These are phyloP conservation scores for Fulvia fulva DNA, from an alignment of 2,329 filamentous ascomycete species.

Conservation along the genomic window DNA sequence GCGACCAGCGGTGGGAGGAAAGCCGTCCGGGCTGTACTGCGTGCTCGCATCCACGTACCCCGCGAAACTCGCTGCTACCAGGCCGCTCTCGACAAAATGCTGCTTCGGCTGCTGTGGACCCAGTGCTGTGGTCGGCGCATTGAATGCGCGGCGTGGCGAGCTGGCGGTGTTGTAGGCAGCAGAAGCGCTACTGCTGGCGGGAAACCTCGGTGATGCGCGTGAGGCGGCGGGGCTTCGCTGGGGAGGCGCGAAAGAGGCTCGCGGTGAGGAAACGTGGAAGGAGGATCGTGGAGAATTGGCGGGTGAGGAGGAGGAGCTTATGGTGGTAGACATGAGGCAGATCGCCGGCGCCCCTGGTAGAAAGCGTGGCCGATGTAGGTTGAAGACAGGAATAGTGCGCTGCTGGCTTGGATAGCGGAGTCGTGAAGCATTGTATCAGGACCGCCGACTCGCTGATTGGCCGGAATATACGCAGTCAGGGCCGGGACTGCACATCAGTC, in stretches of 20 bases:
- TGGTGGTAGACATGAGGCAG: conserved; percentile 27
- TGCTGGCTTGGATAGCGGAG: not conserved
- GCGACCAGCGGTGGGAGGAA: conserved; percentile 40
- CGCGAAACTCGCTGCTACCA: conserved; percentile 8
- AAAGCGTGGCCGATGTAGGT: conserved; percentile 6
- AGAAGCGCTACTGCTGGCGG: not conserved
- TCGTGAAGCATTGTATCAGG: not conserved
- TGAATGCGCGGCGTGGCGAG: conserved; percentile 16
- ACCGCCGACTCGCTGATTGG: not conserved
- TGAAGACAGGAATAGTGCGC: conserved; percentile 10
- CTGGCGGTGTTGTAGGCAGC: not conserved
- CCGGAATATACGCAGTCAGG: not conserved
- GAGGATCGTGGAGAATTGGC: conserved; percentile 27
- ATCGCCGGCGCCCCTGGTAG: conserved; percentile 11
- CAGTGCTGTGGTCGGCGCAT: conserved; percentile 14
- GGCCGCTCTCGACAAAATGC: conserved; percentile 6
- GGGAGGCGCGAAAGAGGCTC: conserved; percentile 7
- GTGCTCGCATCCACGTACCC: conserved; percentile 47
- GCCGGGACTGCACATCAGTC: not conserved
- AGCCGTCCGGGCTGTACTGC: conserved; percentile 52
- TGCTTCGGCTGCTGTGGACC: conserved; percentile 13
- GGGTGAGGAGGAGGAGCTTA: conserved; percentile 31
- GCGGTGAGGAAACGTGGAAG: conserved; percentile 18
- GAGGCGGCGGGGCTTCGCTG: conserved; percentile 8
- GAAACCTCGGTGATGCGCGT: conserved; percentile 3